These are phyloP conservation scores for Xerophyta viscosa DNA, from an alignment of 106 monocot genomes.

Conservation along the genomic window DNA sequence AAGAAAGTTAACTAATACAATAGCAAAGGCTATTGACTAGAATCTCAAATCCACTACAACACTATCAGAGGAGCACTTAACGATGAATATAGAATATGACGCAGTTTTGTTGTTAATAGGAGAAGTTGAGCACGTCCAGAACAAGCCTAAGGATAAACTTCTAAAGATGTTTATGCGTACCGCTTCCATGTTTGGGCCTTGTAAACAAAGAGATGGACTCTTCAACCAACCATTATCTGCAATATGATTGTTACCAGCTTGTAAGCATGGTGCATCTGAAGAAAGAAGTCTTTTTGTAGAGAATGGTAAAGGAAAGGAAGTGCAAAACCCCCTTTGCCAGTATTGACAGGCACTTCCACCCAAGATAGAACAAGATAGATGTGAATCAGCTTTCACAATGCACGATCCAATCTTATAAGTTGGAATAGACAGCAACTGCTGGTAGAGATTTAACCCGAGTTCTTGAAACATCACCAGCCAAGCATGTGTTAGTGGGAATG, in stretches of 20 bases:
- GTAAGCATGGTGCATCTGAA: slow-evolving; percentile 42
- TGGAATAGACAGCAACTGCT: slow-evolving; percentile 40
- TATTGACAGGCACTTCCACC: slow-evolving; percentile 49
- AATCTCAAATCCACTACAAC: no score
- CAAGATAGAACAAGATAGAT: slow-evolving; percentile 32
- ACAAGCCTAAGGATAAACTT: not conserved
- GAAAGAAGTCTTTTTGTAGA: slow-evolving; percentile 56
- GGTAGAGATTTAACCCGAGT: slow-evolving; percentile 1
- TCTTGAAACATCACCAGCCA: slow-evolving; percentile 10
- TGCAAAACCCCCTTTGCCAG: slow-evolving; percentile 61
- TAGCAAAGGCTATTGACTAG: no score
- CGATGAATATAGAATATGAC: no score
- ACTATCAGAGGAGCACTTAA: no score
- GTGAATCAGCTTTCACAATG: slow-evolving; percentile 40
- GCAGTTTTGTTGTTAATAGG: no score
- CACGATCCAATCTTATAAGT: slow-evolving; percentile 60
- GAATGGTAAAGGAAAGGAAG: slow-evolving; percentile 54
- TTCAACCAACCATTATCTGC: slow-evolving; percentile 33
- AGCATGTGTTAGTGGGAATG: slow-evolving; percentile 18
- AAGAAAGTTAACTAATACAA: no score
- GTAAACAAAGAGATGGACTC: slow-evolving; percentile 26
- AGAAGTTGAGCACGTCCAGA: no score
- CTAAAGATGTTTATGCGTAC: slow-evolving; percentile 11
- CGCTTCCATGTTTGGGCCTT: slow-evolving; percentile 25
- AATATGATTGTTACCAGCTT: slow-evolving; percentile 29